Conservation (phyloP, 768 basidiomycete species). For the Galerina marginata region DNA sequence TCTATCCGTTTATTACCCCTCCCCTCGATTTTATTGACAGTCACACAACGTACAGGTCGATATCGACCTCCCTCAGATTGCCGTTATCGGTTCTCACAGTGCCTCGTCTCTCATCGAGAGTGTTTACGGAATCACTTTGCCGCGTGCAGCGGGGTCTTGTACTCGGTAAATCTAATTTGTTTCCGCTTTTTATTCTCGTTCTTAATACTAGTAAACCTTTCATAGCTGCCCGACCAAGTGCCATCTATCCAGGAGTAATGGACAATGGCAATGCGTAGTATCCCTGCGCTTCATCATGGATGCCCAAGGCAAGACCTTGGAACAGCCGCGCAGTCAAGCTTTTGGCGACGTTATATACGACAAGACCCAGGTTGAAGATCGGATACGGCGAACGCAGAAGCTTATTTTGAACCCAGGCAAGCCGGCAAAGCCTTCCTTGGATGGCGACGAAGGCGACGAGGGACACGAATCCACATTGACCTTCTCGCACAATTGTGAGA, state of each 20-base stretch:
- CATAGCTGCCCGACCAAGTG: conserved; percentile 64
- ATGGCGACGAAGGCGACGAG: conserved; percentile 33
- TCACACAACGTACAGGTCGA: conserved; percentile 63
- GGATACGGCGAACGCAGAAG: conserved; percentile 66
- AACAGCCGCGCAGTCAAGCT: conserved; percentile 40
- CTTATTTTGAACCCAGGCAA: conserved; percentile 67
- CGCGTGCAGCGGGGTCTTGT: conserved; percentile 76
- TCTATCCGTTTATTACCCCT: neutral
- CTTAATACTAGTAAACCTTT: neutral
- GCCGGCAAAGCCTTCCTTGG: conserved; percentile 41
- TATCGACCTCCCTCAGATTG: conserved; percentile 75
- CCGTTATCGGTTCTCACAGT: conserved; percentile 74
- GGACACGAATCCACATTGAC: conserved; percentile 25
- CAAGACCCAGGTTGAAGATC: conserved; percentile 63
- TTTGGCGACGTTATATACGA: conserved; percentile 58
- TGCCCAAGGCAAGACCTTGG: conserved; percentile 39
- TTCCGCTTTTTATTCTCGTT: neutral
- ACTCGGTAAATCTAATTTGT: conserved; percentile 54
- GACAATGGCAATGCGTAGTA: conserved; percentile 56
- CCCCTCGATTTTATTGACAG: neutral
- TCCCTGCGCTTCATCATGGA: conserved; percentile 53
- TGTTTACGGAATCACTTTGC: conserved; percentile 74
- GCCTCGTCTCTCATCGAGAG: conserved; percentile 79
- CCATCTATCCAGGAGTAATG: conserved; percentile 46
- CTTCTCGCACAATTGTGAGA: conserved; percentile 64